Percentiles rank a stretch among this genome's conserved stretches.
Conservation (phyloP, 2,329 filamentous ascomycete species). For the Sporothrix mexicana region DNA sequence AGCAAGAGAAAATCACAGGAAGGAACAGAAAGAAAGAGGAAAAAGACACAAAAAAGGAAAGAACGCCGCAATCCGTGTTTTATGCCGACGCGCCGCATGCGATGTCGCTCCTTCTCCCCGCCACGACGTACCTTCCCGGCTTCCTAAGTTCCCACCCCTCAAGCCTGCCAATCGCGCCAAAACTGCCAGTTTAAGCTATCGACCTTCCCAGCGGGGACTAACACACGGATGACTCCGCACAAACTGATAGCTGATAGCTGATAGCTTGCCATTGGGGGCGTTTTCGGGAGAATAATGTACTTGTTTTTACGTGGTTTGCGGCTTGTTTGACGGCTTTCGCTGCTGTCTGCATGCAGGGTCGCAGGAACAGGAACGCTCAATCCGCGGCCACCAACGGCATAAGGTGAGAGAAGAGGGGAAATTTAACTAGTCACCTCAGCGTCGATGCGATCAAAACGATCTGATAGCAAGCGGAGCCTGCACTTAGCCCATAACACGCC, state of each 20-base stretch:
- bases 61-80: constrained; percentile 10
- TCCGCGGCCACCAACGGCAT: constrained; percentile 11
- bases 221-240: constrained; percentile 27
- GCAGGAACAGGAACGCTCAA: background rate
- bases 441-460: constrained; percentile 6
- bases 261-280: constrained; percentile 24
- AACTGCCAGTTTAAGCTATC: constrained; percentile 26
- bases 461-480: constrained; percentile 21
- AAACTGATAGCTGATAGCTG: background rate
- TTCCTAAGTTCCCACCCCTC: background rate
- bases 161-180: background rate
- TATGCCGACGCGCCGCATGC: constrained; percentile 16
- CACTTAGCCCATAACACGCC: background rate
- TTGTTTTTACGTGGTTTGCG: background rate
- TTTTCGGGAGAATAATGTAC: background rate
- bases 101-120: constrained; percentile 20
- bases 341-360: background rate
- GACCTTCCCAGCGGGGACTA: constrained; percentile 28
- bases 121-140: background rate
- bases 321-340: background rate
- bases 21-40: background rate
- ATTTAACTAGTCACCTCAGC: background rate
- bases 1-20: background rate
- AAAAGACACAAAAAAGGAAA: background rate
- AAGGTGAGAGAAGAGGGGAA: background rate